Percentiles rank a stretch among this genome's conserved stretches.
Evolutionary conservation across 2,329 filamentous ascomycete species (phyloP).

Genomic region (Mollisiaceae sp.): DNA sequence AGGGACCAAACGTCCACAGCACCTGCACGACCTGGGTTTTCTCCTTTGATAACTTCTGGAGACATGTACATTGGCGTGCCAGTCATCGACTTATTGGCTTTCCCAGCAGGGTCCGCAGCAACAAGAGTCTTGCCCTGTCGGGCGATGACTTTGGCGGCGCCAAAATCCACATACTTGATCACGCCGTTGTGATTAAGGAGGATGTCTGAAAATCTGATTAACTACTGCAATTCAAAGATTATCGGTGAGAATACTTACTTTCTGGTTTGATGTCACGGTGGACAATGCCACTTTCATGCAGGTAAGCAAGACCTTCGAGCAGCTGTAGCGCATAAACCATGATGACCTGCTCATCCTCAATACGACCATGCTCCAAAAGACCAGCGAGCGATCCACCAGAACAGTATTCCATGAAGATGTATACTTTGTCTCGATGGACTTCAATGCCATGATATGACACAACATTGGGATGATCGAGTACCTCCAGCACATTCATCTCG

Average conservation of each 20-base stretch:
- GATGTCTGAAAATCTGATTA: constrained; percentile 66
- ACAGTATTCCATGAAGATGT: constrained; percentile 99
- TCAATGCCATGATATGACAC: constrained; percentile 98
- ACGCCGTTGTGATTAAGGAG: constrained; percentile 96
- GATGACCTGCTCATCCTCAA: constrained; percentile 96
- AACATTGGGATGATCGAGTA: constrained; percentile 95
- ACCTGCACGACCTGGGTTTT: constrained; percentile 78
- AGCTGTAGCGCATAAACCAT: constrained; percentile 96
- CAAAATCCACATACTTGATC: constrained; percentile 99
- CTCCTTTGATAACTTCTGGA: constrained; percentile 94
- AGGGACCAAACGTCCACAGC: constrained; percentile 96
- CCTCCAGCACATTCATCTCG: constrained; percentile 95
- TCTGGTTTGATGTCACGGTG: constrained; percentile 99
- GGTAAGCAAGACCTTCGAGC: constrained; percentile 89
- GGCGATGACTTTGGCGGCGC: constrained; percentile 95
- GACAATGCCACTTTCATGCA: constrained; percentile 89
- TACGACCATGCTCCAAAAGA: constrained; percentile 91
- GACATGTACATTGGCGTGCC: constrained; percentile 99
- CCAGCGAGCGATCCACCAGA: constrained; percentile 91
- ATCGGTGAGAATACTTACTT: constrained; percentile 63
- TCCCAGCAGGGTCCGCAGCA: constrained; percentile 52
- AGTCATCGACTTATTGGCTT: constrained; percentile 88
- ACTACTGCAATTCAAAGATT: not conserved
- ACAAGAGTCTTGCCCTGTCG: constrained; percentile 88
- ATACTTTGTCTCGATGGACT: constrained; percentile 98